A percentile compares a stretch with the other conserved stretches of the same genome.
These are phyloP conservation scores for Wolfiporia cocos DNA, from an alignment of 1,284 basidiomycete species.

Conservation along the genomic window DNA sequence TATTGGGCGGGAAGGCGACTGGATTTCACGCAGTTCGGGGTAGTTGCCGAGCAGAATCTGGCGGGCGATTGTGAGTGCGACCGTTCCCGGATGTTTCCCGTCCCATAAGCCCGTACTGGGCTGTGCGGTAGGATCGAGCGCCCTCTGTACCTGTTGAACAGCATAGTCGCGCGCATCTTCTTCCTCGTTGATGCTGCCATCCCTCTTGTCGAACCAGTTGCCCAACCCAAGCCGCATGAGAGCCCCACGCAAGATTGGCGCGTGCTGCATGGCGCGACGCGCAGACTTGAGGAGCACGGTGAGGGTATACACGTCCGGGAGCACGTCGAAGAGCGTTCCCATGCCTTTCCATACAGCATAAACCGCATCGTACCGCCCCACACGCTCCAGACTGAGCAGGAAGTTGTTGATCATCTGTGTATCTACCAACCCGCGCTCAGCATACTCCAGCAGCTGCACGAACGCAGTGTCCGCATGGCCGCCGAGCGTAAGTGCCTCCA, in stretches of 20 bases:
- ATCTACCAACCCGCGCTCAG: slow-evolving; percentile 14
- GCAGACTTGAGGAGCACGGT: slow-evolving; percentile 56
- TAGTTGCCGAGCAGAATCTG: slow-evolving; percentile 47
- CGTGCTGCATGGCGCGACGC: slow-evolving; percentile 41
- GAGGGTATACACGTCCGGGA: slow-evolving; percentile 49
- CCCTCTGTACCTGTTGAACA: slow-evolving; percentile 20
- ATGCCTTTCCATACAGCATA: slow-evolving; percentile 61
- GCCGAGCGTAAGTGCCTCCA: slow-evolving; percentile 41
- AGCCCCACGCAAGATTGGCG: slow-evolving; percentile 42
- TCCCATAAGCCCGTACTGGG: slow-evolving; percentile 40
- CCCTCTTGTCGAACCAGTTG: slow-evolving; percentile 4
- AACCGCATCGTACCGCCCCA: slow-evolving; percentile 49
- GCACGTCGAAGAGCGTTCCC: slow-evolving; percentile 43
- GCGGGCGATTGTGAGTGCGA: slow-evolving; percentile 42
- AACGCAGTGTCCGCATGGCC: slow-evolving; percentile 43
- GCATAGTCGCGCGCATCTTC: slow-evolving; percentile 7
- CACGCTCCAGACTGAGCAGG: slow-evolving; percentile 42
- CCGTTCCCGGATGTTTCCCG: slow-evolving; percentile 36
- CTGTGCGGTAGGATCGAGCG: slow-evolving; percentile 18
- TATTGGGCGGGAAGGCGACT: slow-evolving; percentile 23
- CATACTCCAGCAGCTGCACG: no score
- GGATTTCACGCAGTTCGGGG: slow-evolving; percentile 26
- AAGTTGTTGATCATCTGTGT: slow-evolving; percentile 44
- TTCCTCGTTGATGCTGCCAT: background rate
- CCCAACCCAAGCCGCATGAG: slow-evolving; percentile 26